Evolutionary conservation across 2,329 filamentous ascomycete genomes (phyloP).

Genomic region (Teratosphaeria destructans): DNA sequence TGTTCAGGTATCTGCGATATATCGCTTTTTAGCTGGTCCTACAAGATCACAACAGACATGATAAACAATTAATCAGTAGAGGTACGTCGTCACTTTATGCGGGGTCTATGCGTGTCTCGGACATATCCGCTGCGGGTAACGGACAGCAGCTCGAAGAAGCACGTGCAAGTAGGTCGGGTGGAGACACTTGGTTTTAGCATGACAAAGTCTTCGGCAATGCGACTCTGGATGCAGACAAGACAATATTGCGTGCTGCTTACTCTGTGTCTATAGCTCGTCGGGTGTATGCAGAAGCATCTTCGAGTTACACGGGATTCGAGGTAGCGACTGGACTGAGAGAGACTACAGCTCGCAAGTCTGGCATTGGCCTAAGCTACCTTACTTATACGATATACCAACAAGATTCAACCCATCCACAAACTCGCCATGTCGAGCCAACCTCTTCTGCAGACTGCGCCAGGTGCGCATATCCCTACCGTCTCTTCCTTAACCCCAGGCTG

Average conservation of each 20-base stretch:
- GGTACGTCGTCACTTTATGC: not conserved
- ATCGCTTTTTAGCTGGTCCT: not conserved
- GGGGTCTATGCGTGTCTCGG: not conserved
- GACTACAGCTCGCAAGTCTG: not conserved
- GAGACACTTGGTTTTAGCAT: not conserved
- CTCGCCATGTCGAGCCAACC: constrained; percentile 88
- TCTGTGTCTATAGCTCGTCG: not conserved
- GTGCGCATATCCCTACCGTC: constrained; percentile 39
- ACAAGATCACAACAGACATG: not conserved
- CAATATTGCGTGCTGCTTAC: not conserved
- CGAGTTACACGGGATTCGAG: not conserved
- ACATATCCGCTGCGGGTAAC: not conserved
- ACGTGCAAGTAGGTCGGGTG: not conserved
- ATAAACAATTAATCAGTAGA: not conserved
- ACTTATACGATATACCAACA: not conserved
- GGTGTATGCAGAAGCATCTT: not conserved
- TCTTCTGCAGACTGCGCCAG: constrained; percentile 85
- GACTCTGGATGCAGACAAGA: not conserved
- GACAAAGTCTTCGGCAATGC: not conserved
- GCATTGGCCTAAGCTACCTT: not conserved
- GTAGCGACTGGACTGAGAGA: not conserved
- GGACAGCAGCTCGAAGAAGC: not conserved
- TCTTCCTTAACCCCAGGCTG: not conserved
- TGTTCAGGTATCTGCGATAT: not conserved
- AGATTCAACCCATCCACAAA: not conserved